Evolutionary conservation across 306 rosid species (phyloP), one percentile per base, ranked within the genome.

Genomic region (Fragaria iinumae): DNA sequence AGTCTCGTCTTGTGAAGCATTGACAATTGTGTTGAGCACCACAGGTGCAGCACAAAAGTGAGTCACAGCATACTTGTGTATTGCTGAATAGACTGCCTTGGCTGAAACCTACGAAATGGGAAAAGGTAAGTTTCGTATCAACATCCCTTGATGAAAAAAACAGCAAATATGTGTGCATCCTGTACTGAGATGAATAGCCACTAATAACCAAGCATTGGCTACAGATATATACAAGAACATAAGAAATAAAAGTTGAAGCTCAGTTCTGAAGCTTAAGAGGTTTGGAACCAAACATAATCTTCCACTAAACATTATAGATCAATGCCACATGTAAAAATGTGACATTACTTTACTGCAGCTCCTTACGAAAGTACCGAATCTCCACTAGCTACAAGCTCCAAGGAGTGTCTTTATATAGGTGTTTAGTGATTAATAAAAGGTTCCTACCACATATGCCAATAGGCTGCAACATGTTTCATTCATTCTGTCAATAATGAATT

Each of bases 41-140:
- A 94, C 91, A 3, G 98, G 98, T 16, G 97, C 98, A 59, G 96
- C 98, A 83, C 98, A 94, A 76, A 94, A 94, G 82, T 94, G 90
- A 78, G 98, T 91, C 75, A 88, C 98, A 39, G 90, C 84, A 74
- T 90, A 79, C 75, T 90, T 56, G 56, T 85, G 90, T 72, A 94
- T 91, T 27, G 98, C 94, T 72, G 87, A 83, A 72, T 91, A 94
- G 18, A 94, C 82, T 72, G 88, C 89, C 83, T 83, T 91, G 1
- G 97, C 91, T 25, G 93, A 83, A 72, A 94, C 96, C 97, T 94
- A 82, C 12, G 3, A 67, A 82, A 77, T n/a, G 38, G 66, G 36
- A 32, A 67, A 79, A 63, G 16, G 21, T 47, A 50, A 29, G 23
- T 32, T 43, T 43, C 2, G 2, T 64, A 69, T 67, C 69, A 49